Conservation (phyloP, 768 basidiomycete genomes). For the Mycena sanguinolenta region DNA sequence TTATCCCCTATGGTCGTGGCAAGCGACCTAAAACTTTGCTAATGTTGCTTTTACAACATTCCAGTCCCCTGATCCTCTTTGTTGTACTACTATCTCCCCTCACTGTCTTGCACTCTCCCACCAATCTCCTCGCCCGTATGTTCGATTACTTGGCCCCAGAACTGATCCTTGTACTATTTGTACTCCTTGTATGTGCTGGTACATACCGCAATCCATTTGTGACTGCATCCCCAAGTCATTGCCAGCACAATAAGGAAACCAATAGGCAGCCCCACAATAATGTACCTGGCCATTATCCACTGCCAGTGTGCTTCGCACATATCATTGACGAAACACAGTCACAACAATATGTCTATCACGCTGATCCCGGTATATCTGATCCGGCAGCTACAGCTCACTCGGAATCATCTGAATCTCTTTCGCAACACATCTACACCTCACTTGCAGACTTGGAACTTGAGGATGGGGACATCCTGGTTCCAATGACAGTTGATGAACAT, state of each 20-base stretch:
- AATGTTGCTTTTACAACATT: background rate
- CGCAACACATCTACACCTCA: background rate
- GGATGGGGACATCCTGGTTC: background rate
- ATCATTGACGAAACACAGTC: background rate
- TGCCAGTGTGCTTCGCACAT: no score
- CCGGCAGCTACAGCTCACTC: background rate
- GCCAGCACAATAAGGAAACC: no score
- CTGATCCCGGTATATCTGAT: background rate
- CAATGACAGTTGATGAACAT: background rate
- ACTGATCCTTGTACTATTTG: no score
- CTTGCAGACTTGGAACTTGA: background rate
- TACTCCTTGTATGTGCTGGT: no score
- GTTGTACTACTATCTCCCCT: background rate
- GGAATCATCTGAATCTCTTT: no score
- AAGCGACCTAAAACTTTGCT: conserved; percentile 23
- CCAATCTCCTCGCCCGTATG: background rate
- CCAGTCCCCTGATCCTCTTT: background rate
- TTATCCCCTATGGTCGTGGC: conserved; percentile 7
- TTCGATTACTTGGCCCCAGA: no score
- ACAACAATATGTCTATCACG: background rate
- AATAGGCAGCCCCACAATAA: no score
- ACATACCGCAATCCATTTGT: no score
- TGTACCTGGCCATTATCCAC: no score
- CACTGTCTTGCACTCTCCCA: background rate
- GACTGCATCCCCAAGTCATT: no score